Percentiles rank a stretch among this genome's conserved stretches.
Evolutionary conservation across 441 rosid species (phyloP).

Genomic region (Metrosideros polymorpha): DNA sequence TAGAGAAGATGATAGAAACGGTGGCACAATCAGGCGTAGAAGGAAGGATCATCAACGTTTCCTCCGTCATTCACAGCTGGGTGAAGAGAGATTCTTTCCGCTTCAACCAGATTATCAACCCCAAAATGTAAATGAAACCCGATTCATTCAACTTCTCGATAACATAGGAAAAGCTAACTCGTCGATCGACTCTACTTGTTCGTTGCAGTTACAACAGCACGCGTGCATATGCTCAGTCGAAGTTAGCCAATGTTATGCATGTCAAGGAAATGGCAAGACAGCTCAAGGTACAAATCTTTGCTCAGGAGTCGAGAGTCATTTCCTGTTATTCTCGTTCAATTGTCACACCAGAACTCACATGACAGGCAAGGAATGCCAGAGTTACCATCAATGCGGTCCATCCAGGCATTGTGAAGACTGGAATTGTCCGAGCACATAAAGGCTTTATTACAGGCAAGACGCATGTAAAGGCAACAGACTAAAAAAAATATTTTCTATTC

Average conservation of each 20-base stretch:
- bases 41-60: constrained; percentile 80
- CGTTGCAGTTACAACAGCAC: constrained; percentile 64
- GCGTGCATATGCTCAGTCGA: constrained; percentile 78
- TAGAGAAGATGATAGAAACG: constrained; percentile 77
- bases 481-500: background rate
- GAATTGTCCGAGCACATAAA: constrained; percentile 77
- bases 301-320: background rate
- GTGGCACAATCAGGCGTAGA: constrained; percentile 52
- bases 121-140: constrained; percentile 39
- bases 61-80: constrained; percentile 87
- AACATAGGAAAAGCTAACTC: background rate
- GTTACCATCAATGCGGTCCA: constrained; percentile 84
- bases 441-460: constrained; percentile 67
- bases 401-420: constrained; percentile 92
- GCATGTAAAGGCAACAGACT: background rate
- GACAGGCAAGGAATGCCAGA: constrained; percentile 67
- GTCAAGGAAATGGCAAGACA: constrained; percentile 67
- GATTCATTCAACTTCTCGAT: background rate
- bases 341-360: background rate
- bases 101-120: constrained; percentile 53
- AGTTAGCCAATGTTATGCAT: constrained; percentile 73
- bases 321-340: background rate
- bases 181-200: background rate
- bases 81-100: constrained; percentile 52
- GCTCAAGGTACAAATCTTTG: constrained; percentile 40